Evolutionary conservation across 257 asterid genomes (phyloP).

Genomic region (Mentha longifolia): DNA sequence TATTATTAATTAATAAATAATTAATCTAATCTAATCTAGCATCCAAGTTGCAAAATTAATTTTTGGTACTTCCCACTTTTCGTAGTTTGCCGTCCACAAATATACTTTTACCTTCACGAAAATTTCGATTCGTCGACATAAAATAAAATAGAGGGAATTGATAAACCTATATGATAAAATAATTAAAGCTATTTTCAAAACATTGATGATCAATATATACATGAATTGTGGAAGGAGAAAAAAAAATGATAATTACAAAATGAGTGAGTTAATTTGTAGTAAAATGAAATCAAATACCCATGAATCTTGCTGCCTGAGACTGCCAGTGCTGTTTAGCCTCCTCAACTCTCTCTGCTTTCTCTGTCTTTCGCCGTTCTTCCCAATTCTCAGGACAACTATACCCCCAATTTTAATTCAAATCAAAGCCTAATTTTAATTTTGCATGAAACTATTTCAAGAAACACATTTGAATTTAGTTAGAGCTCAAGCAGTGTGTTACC

Average conservation of each 20-base stretch:
- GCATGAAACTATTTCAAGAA: no score
- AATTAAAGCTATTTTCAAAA: no score
- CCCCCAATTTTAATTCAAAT: background rate
- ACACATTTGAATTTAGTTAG: no score
- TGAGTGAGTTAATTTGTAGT: slow-evolving; percentile 17
- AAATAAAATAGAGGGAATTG: no score
- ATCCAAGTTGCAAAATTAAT: background rate
- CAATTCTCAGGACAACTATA: slow-evolving; percentile 81
- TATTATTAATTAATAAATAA: background rate
- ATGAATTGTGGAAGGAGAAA: background rate
- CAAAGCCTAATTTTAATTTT: background rate
- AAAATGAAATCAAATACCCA: slow-evolving; percentile 47
- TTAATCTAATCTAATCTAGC: background rate
- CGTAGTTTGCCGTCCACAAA: background rate
- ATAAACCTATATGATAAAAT: no score
- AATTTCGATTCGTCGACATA: background rate
- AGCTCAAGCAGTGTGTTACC: slow-evolving; percentile 43
- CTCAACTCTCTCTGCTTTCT: slow-evolving; percentile 69
- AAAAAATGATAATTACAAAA: background rate
- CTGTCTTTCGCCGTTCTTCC: slow-evolving; percentile 69
- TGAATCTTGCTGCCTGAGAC: slow-evolving; percentile 62
- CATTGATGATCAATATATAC: background rate
- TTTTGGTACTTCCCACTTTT: background rate
- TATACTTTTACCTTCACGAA: background rate
- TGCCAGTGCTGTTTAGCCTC: slow-evolving; percentile 95